Evolutionary conservation across 495 filamentous ascomycete species (phyloP).

Genomic region (Chaetomidium leptoderma): DNA sequence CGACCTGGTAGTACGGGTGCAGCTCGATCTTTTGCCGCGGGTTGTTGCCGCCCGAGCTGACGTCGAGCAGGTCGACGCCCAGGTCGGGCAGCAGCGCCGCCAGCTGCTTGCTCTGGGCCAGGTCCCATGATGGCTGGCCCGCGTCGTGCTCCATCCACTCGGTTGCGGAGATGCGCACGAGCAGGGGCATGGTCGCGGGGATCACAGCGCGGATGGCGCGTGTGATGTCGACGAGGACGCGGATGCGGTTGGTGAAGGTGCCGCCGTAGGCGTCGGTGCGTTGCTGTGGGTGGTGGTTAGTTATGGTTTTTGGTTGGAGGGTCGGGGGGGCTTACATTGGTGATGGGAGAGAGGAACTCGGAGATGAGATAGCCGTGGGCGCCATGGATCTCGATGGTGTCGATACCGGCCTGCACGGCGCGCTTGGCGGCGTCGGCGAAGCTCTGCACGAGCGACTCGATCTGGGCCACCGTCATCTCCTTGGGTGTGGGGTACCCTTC

Average conservation of each 20-base stretch:
- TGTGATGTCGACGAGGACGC: slow-evolving; percentile 46
- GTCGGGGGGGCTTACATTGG: slow-evolving; percentile 43
- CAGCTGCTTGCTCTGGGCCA: slow-evolving; percentile 57
- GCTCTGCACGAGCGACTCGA: slow-evolving; percentile 56
- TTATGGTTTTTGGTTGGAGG: neutral
- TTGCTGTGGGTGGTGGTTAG: slow-evolving; percentile 14
- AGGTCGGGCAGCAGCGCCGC: slow-evolving; percentile 59
- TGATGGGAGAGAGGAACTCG: slow-evolving; percentile 59
- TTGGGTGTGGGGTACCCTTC: slow-evolving; percentile 44
- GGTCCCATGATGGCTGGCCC: slow-evolving; percentile 56
- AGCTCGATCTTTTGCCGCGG: slow-evolving; percentile 55
- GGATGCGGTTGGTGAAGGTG: slow-evolving; percentile 54
- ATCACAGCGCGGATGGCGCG: slow-evolving; percentile 48
- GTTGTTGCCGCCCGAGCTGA: slow-evolving; percentile 66
- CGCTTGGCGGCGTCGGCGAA: slow-evolving; percentile 59
- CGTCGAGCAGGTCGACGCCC: slow-evolving; percentile 72
- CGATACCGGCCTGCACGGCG: slow-evolving; percentile 64
- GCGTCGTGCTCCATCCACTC: slow-evolving; percentile 62
- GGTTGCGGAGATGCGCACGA: slow-evolving; percentile 64
- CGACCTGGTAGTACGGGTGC: slow-evolving; percentile 56
- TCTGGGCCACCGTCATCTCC: slow-evolving; percentile 57
- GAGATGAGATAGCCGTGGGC: slow-evolving; percentile 63
- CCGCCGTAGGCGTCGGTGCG: slow-evolving; percentile 56
- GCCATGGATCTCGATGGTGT: slow-evolving; percentile 60
- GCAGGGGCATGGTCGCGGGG: slow-evolving; percentile 58